Evolutionary conservation across 345 rosid genomes (phyloP).

Genomic region (Nasturtium officinale): DNA sequence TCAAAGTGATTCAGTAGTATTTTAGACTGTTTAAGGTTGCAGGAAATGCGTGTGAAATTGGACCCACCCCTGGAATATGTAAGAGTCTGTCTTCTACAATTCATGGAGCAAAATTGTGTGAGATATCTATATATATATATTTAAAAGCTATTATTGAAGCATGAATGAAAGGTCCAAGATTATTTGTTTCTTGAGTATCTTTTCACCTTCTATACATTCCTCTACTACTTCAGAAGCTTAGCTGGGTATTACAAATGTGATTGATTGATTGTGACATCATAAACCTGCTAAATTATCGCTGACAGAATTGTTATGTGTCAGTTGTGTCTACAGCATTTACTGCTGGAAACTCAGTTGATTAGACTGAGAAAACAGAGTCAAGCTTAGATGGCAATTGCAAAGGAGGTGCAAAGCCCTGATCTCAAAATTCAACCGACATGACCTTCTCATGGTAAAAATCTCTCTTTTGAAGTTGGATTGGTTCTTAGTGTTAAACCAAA

Average conservation of each 20-base stretch:
- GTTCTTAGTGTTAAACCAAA: conserved; percentile 12
- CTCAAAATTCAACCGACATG: conserved; percentile 9
- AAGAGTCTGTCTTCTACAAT: conserved; percentile 37
- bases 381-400: conserved; percentile 34
- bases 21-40: conserved; percentile 42
- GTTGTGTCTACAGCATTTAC: conserved; percentile 38
- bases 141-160: conserved; percentile 36
- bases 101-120: conserved; percentile 30
- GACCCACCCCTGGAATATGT: conserved; percentile 38
- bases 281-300: conserved; percentile 48
- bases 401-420: conserved; percentile 16
- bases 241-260: conserved; percentile 25
- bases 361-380: conserved; percentile 38
- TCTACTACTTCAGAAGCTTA: conserved; percentile 1
- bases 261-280: conserved; percentile 38
- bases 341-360: conserved; percentile 41
- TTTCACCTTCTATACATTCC: conserved; percentile 25
- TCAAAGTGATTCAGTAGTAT: conserved; percentile 14
- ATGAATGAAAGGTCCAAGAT: conserved; percentile 21
- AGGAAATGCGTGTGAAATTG: conserved; percentile 30
- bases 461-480: neutral
- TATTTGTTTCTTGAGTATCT: conserved; percentile 43
- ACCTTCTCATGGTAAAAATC: conserved; percentile 26
- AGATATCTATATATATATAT: conserved; percentile 21
- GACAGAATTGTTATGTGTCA: conserved; percentile 46